Evolutionary conservation across 2,329 filamentous ascomycete species (phyloP), one percentile per base, ranked within the genome.

Genomic region (Aspergillus chevalieri): DNA sequence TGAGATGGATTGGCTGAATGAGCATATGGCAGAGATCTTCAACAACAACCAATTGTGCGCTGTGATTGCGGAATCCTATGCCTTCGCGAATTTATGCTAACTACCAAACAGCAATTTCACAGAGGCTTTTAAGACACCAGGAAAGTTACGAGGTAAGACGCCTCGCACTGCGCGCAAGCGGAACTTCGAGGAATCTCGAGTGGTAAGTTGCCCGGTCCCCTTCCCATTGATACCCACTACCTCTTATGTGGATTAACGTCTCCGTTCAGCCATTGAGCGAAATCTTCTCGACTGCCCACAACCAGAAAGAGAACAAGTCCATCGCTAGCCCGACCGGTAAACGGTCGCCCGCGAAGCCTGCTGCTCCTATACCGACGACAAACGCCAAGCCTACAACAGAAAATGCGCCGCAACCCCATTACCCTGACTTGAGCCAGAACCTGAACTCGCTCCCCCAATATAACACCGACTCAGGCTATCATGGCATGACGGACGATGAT

Each of bases 1-100:
- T 71, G 93, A 98, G 69, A 76, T 97, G 64, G 91, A 97, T 67
- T 98, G 93, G 93, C 77, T 98, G 61, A 97, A 98, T 65, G 93
- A 97, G 73, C 93, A 98, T 69, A 96, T 98, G 92, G 83, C 83
- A 45, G 89, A 95, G 55, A 89, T 98, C 63, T 95, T 97, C 67
- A 86, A 84, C 62, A 84, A 86, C 60, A 87, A 90, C 64, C 83
- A 91, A 71, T 82, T 90, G 93, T 96, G 81, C 63, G 86, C 79
- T 49, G 51, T 50, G 48, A 53, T 54, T 49, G 39, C 47, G 46
- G 30, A 42, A 30, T 22, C 28, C 36, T 36, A 19, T 15, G 21
- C 26, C 33, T 33, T n/a, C n/a, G 26, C 30, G 41, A 9, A 4
- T 41, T 49, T 44, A 36, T 57, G 55, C 70, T 73, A 54, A 73